Percentiles rank a stretch among this genome's conserved stretches.
Evolutionary conservation across 2,329 filamentous ascomycete species (phyloP).

Genomic region (Setomelanomma holmii): DNA sequence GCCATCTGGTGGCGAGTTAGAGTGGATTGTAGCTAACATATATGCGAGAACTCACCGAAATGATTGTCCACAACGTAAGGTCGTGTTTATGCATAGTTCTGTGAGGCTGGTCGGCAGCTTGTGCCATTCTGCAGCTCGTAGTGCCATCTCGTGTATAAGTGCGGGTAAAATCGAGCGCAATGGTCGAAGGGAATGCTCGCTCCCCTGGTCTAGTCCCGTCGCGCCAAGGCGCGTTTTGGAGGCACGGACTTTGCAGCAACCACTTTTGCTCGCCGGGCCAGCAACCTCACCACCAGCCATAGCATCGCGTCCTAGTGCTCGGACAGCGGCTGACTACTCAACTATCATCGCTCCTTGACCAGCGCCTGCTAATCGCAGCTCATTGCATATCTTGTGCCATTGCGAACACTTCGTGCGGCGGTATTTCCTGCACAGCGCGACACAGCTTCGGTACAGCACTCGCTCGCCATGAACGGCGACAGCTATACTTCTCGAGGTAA

Average conservation of each 20-base stretch:
- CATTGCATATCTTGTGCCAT: slow-evolving; percentile 10
- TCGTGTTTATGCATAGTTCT: slow-evolving; percentile 94
- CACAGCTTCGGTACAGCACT: slow-evolving; percentile 16
- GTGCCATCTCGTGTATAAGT: slow-evolving; percentile 45
- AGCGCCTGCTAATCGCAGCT: slow-evolving; percentile 24
- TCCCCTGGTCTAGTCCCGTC: slow-evolving; percentile 7
- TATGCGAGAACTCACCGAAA: slow-evolving; percentile 64
- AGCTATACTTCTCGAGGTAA: slow-evolving; percentile 76
- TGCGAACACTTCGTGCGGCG: slow-evolving; percentile 18
- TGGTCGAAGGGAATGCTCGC: slow-evolving; percentile 2
- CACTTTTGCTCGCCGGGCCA: slow-evolving; percentile 18
- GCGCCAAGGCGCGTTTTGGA: slow-evolving; percentile 26
- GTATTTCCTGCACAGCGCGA: slow-evolving; percentile 15
- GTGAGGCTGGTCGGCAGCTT: slow-evolving; percentile 82
- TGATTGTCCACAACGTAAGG: slow-evolving; percentile 91
- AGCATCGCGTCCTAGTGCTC: slow-evolving; percentile 25
- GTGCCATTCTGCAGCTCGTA: slow-evolving; percentile 77
- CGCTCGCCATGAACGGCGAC: slow-evolving; percentile 79
- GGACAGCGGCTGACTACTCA: slow-evolving; percentile 16
- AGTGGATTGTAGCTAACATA: slow-evolving; percentile 61
- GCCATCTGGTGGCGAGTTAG: slow-evolving; percentile 68
- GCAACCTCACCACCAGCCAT: slow-evolving; percentile 16
- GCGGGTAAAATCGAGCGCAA: background rate
- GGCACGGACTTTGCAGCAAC: slow-evolving; percentile 24
- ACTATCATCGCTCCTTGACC: slow-evolving; percentile 15